Evolutionary conservation across 1,139 yeast species (phyloP).

Genomic region (Hansenula anomala): DNA sequence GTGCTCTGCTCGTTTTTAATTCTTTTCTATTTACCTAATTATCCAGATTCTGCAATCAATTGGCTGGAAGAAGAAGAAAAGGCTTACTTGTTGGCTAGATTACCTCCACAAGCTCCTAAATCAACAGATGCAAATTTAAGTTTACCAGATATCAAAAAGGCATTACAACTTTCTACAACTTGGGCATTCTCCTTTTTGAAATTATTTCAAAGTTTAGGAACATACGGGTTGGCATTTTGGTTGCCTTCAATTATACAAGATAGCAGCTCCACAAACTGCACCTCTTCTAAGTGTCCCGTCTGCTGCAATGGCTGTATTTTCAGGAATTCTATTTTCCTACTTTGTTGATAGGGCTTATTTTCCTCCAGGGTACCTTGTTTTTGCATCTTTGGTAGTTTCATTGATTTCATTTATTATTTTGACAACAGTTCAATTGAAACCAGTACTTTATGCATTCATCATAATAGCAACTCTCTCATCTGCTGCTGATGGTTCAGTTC

Average conservation of each 20-base stretch:
- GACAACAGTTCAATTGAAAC: slow-evolving; percentile 5
- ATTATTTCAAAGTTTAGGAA: slow-evolving; percentile 26
- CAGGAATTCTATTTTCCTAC: slow-evolving; percentile 8
- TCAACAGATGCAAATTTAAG: slow-evolving; percentile 12
- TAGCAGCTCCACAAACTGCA: slow-evolving; percentile 26
- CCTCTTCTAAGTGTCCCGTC: slow-evolving; percentile 12
- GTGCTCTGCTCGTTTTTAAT: slow-evolving; percentile 27
- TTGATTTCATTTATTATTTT: slow-evolving; percentile 7
- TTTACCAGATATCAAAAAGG: slow-evolving; percentile 11
- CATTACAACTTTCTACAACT: slow-evolving; percentile 17
- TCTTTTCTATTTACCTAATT: slow-evolving; percentile 35
- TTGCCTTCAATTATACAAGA: slow-evolving; percentile 24
- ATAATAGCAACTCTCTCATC: slow-evolving; percentile 7
- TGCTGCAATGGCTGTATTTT: slow-evolving; percentile 5
- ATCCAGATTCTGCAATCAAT: slow-evolving; percentile 33
- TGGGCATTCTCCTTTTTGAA: slow-evolving; percentile 20
- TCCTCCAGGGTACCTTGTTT: slow-evolving; percentile 2
- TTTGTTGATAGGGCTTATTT: slow-evolving; percentile 7
- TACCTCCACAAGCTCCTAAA: slow-evolving; percentile 11
- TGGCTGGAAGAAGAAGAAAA: slow-evolving; percentile 33
- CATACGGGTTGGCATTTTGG: slow-evolving; percentile 26
- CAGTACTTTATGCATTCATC: slow-evolving; percentile 8
- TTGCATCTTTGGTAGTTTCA: slow-evolving; percentile 2
- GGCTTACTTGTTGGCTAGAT: slow-evolving; percentile 21
- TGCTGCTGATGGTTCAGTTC: slow-evolving; percentile 11